Conservation (phyloP, 352 stramenopile genomes). For the Plasmopara halstedii region DNA sequence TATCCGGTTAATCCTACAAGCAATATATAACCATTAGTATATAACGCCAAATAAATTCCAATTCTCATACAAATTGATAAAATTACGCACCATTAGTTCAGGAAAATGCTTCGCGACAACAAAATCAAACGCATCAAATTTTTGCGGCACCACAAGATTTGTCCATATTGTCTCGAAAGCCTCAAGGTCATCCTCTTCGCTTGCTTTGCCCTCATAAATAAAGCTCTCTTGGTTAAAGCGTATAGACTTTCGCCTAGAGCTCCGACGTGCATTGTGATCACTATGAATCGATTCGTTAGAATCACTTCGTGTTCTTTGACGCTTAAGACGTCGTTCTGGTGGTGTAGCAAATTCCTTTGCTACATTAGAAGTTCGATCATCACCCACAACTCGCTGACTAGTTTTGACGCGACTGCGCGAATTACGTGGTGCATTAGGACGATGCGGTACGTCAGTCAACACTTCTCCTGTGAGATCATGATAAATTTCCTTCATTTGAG, state of each 20-base stretch:
- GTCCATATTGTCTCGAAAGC: slow-evolving; percentile 15
- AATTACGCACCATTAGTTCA: slow-evolving; percentile 29
- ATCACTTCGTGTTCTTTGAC: slow-evolving; percentile 19
- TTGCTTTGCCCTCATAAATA: slow-evolving; percentile 12
- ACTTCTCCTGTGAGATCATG: slow-evolving; percentile 44
- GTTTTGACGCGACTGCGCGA: slow-evolving; percentile 17
- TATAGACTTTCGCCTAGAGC: slow-evolving; percentile 15
- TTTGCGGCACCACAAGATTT: slow-evolving; percentile 16
- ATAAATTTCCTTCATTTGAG: slow-evolving; percentile 69
- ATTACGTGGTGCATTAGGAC: slow-evolving; percentile 15
- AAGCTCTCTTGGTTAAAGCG: slow-evolving; percentile 11
- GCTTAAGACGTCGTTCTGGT: slow-evolving; percentile 22
- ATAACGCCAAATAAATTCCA: neutral
- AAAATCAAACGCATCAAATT: slow-evolving; percentile 28
- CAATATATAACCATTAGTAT: neutral
- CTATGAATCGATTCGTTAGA: slow-evolving; percentile 11
- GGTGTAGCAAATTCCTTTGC: slow-evolving; percentile 7
- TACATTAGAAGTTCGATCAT: slow-evolving; percentile 7
- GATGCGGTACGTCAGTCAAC: slow-evolving; percentile 42
- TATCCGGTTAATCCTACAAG: slow-evolving; percentile 17
- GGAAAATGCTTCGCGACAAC: slow-evolving; percentile 34
- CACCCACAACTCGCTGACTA: slow-evolving; percentile 10
- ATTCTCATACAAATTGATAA: slow-evolving; percentile 2
- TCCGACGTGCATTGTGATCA: slow-evolving; percentile 9
- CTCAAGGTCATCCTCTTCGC: slow-evolving; percentile 7